A percentile compares a stretch with the other conserved stretches of the same genome.
Evolutionary conservation across 2,329 filamentous ascomycete species (phyloP).

Genomic region (Colletotrichum abscissum): DNA sequence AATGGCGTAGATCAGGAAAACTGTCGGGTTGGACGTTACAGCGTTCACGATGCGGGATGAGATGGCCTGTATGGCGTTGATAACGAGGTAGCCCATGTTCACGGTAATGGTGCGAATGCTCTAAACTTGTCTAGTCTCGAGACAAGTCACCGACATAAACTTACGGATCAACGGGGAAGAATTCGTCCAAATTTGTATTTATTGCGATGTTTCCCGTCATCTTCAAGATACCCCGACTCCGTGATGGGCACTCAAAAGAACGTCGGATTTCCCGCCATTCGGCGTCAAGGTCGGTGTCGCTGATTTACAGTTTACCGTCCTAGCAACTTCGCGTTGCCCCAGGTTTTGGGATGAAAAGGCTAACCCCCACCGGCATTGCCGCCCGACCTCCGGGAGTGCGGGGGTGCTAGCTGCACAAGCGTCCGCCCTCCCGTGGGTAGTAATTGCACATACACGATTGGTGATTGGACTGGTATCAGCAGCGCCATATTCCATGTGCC

Average conservation of each 20-base stretch:
- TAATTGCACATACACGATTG: neutral
- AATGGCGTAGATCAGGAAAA: neutral
- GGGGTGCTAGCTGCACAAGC: neutral
- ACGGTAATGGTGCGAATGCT: neutral
- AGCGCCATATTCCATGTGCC: neutral
- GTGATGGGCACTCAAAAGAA: neutral
- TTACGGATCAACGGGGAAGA: neutral
- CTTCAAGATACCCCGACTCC: neutral
- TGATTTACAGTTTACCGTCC: neutral
- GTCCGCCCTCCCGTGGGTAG: neutral
- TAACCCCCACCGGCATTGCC: neutral
- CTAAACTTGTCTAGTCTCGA: neutral
- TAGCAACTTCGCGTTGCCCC: neutral
- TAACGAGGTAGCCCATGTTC: neutral
- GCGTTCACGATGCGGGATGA: neutral
- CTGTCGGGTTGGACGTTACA: neutral
- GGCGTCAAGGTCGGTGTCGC: neutral
- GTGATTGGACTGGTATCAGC: neutral
- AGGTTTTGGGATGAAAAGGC: neutral
- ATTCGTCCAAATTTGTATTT: neutral
- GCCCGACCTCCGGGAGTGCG: neutral
- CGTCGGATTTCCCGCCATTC: neutral
- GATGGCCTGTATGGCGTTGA: neutral
- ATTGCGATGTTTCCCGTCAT: neutral
- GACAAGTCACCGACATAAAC: too few species aligned